These are phyloP conservation scores for Eimeria maxima DNA, from an alignment of 169 alveolate species.

Conservation along the genomic window DNA sequence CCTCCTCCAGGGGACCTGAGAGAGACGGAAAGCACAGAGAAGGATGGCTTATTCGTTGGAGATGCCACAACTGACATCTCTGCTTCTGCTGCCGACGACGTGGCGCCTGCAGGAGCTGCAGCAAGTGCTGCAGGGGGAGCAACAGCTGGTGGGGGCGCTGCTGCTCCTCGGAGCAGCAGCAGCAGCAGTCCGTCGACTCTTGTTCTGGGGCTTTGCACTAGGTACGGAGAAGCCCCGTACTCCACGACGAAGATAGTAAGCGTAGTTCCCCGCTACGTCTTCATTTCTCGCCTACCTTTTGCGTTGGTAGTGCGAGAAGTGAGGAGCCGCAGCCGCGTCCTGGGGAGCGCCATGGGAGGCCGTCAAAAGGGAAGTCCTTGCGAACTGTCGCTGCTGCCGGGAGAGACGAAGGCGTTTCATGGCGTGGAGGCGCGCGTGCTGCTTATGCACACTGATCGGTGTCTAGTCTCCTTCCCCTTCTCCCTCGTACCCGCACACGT, in stretches of 20 bases:
- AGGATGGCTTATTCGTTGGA: neutral
- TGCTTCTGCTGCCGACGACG: too few species aligned
- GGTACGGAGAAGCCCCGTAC: slow-evolving; percentile 90
- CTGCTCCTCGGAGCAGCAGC: slow-evolving; percentile 8
- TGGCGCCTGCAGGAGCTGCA: neutral
- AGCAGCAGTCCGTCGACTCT: slow-evolving; percentile 18
- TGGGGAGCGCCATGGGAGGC: slow-evolving; percentile 67
- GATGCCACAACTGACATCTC: neutral
- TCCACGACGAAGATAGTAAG: slow-evolving; percentile 89
- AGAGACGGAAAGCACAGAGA: neutral
- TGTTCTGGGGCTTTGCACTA: slow-evolving; percentile 89
- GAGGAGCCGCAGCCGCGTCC: slow-evolving; percentile 46
- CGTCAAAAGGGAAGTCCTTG: slow-evolving; percentile 58
- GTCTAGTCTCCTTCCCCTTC: slow-evolving; percentile 83
- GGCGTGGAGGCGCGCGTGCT: slow-evolving; percentile 69
- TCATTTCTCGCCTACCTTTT: slow-evolving; percentile 89
- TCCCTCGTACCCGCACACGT: slow-evolving; percentile 89
- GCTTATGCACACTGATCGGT: neutral
- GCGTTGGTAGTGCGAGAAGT: slow-evolving; percentile 86
- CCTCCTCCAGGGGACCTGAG: neutral
- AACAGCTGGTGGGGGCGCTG: neutral
- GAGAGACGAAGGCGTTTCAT: slow-evolving; percentile 81
- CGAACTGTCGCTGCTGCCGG: slow-evolving; percentile 66
- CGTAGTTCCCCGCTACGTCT: slow-evolving; percentile 89
- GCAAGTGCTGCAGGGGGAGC: neutral